Base-by-base conservation (phyloP, 306 rosid genomes). In the Carpinus viminea region DNA sequence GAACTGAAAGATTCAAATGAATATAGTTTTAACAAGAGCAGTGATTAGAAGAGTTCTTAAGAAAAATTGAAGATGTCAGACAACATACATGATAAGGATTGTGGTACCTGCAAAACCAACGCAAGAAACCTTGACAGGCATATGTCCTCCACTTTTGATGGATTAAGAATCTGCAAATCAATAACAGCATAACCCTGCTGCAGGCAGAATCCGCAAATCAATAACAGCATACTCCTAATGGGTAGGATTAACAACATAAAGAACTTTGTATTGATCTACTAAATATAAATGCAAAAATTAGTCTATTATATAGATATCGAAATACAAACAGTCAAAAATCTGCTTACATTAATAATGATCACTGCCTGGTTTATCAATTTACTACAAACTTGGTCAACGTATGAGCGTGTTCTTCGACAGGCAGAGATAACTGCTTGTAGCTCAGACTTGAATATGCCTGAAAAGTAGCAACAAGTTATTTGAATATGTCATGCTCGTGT, bases 151-250 rank as follows among this genome's bases (percentile, higher is more conserved):
- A 82, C 74, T 84, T 91, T 79, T 66, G 78, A 85, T 74, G 85
- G 84, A 74, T 86, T 72, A 2, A 95, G 88, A 82, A 78, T 85
- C 90, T 87, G 84, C 70, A 95, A 81, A 84, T 95, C 88, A 79
- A 95, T 88, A 77, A 83, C 79, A 72, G 91, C 97, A 78, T 93
- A 95, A 70, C 99, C 99, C 68, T 88, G 83, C 98, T 95, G 91
- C 92, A 81, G 76, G 77, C 43, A 84, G 69, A 31, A 31, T 31
- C 34, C 34, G 3, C 34, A 31, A 1, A 31, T 31, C 54, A 75
- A 46, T 53, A 75, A 70, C 68, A 9, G 4, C 75, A 34, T 61
- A 24, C 73, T 68, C 10, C 34, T 53, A 65, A 57, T 24, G 15
- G n/a, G 4, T 38, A 18, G 4, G 28, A 18, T 8, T 17, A 26